Conservation (phyloP, 23 red algal genomes). For the Gracilaria domingensis region DNA sequence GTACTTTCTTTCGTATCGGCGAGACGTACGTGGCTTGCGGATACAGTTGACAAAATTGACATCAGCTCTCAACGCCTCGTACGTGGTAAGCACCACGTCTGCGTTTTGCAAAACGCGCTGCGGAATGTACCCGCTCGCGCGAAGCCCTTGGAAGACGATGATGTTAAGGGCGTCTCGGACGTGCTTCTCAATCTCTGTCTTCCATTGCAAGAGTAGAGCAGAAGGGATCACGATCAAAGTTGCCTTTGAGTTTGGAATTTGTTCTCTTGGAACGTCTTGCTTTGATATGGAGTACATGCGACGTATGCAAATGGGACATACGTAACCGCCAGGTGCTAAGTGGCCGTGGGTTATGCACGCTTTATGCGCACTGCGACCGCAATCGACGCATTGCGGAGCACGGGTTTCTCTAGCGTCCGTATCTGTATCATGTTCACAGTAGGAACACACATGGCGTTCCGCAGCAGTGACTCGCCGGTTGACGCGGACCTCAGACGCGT, state of each 20-base stretch:
- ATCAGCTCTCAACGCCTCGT: conserved; percentile 85
- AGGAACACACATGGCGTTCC: background rate
- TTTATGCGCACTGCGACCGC: conserved; percentile 13
- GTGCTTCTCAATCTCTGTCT: conserved; percentile 51
- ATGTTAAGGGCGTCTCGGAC: conserved; percentile 24
- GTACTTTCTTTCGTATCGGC: conserved; percentile 73
- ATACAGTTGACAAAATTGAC: conserved; percentile 55
- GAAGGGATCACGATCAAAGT: conserved; percentile 42
- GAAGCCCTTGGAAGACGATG: conserved; percentile 38
- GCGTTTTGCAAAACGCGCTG: conserved; percentile 45
- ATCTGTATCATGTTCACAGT: too few species aligned
- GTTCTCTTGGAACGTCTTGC: background rate
- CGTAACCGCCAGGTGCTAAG: background rate
- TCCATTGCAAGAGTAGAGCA: conserved; percentile 50
- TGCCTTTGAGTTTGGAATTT: conserved; percentile 33
- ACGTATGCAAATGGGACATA: conserved; percentile 13
- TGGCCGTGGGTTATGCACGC: background rate
- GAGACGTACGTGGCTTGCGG: background rate
- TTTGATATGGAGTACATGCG: background rate
- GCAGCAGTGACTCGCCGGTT: too few species aligned
- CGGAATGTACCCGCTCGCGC: conserved; percentile 52
- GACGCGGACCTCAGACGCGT: background rate
- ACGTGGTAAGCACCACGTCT: conserved; percentile 95
- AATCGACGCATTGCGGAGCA: conserved; percentile 17
- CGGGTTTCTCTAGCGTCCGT: too few species aligned